Conservation (phyloP, 2,329 filamentous ascomycete genomes). For the Fusarium sp. region DNA sequence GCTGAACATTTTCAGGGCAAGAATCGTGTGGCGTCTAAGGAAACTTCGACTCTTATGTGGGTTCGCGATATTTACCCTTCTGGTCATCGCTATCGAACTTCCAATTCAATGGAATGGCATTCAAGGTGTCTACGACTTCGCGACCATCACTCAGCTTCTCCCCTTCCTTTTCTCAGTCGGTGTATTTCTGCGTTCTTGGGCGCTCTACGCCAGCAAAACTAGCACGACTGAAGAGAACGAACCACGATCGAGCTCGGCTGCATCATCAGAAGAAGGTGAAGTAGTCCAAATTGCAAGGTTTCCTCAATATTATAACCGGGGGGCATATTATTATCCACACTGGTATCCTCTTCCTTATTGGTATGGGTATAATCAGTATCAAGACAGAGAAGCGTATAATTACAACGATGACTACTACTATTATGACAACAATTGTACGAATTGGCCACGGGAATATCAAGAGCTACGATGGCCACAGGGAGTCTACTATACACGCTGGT, state of each 20-base stretch:
- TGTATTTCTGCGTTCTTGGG: constrained; percentile 44
- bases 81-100: constrained; percentile 51
- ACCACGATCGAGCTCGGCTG: neutral
- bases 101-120: constrained; percentile 51
- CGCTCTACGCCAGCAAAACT: constrained; percentile 32
- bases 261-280: neutral
- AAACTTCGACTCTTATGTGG: constrained; percentile 33
- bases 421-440: neutral
- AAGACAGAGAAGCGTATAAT: neutral
- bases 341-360: neutral
- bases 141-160: constrained; percentile 48
- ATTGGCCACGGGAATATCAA: neutral
- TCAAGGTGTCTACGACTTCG: constrained; percentile 39
- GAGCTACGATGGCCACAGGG: constrained; percentile 25
- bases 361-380: neutral
- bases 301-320: neutral
- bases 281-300: neutral
- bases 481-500: constrained; percentile 24
- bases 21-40: constrained; percentile 41
- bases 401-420: constrained; percentile 1
- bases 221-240: neutral
- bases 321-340: neutral
- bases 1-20: constrained; percentile 24
- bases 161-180: constrained; percentile 50
- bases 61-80: constrained; percentile 45